Conservation (phyloP, 192 early-diverging fungal species). For the Umbelopsis vinacea region DNA sequence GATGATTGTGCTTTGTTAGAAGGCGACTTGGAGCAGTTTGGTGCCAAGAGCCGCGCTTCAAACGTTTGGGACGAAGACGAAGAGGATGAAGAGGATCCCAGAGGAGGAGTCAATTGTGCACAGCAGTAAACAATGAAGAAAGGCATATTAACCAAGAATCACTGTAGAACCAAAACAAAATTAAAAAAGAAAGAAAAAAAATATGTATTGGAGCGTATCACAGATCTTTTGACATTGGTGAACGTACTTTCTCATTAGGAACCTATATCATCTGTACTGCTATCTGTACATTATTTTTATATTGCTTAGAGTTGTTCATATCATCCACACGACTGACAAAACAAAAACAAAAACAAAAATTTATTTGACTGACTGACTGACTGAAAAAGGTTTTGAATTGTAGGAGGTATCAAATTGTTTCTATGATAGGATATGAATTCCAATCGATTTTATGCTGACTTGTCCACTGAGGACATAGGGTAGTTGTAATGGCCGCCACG, state of each 20-base stretch:
- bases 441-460: background rate
- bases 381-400: background rate
- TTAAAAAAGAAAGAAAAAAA: no score
- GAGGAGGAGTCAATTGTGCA: conserved; percentile 52
- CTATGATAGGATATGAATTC: background rate
- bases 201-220: no score
- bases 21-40: conserved; percentile 52
- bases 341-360: no score
- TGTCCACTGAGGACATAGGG: conserved; percentile 11
- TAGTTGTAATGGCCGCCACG: conserved; percentile 9
- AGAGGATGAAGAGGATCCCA: conserved; percentile 38
- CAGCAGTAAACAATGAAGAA: conserved; percentile 38
- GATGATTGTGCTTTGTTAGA: conserved; percentile 50
- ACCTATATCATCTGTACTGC: background rate
- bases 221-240: no score
- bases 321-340: background rate
- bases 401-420: background rate
- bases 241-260: background rate
- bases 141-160: no score
- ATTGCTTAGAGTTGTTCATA: conserved; percentile 2
- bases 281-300: background rate
- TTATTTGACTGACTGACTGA: background rate
- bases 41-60: conserved; percentile 39
- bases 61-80: conserved; percentile 61
- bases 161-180: no score